A percentile compares a stretch with the other conserved stretches of the same genome.
Conservation (phyloP, 768 basidiomycete species). For the Stropharia rugosoannulata region DNA sequence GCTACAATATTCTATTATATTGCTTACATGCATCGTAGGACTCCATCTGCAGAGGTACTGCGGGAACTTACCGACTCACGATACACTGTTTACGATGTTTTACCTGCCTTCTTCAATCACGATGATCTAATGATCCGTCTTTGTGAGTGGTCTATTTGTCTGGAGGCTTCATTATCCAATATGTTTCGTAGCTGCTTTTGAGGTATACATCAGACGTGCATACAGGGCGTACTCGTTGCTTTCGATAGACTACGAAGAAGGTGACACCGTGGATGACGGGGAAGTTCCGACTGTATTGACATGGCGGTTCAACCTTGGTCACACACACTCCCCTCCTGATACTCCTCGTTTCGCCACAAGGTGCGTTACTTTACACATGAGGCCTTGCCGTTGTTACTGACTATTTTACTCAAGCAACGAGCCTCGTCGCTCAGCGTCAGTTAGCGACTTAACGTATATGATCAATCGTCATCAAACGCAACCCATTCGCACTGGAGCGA, state of each 20-base stretch:
- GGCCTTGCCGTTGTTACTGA: constrained; percentile 2
- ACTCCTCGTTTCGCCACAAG: constrained; percentile 66
- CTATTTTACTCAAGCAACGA: constrained; percentile 37
- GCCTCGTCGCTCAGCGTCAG: constrained; percentile 81
- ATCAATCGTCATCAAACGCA: constrained; percentile 85
- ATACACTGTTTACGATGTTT: constrained; percentile 96
- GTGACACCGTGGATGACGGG: constrained; percentile 80
- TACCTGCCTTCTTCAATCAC: constrained; percentile 94
- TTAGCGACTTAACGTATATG: constrained; percentile 94
- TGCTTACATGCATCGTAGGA: constrained; percentile 39
- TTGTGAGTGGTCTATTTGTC: constrained; percentile 43
- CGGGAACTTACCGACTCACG: constrained; percentile 94
- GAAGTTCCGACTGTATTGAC: constrained; percentile 79
- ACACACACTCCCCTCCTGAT: constrained; percentile 81
- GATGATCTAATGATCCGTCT: constrained; percentile 81
- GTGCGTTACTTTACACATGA: constrained; percentile 28
- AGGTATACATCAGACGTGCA: constrained; percentile 93
- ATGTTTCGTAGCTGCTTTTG: constrained; percentile 71
- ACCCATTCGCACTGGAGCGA: constrained; percentile 87
- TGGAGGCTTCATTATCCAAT: constrained; percentile 2
- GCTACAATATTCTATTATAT: neutral
- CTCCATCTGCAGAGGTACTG: constrained; percentile 83
- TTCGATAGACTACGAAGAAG: constrained; percentile 94
- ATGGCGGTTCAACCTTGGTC: constrained; percentile 96
- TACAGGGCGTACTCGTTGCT: constrained; percentile 92